These are phyloP conservation scores for Globisporangium nunn DNA, from an alignment of 352 stramenopile species.

Conservation along the genomic window DNA sequence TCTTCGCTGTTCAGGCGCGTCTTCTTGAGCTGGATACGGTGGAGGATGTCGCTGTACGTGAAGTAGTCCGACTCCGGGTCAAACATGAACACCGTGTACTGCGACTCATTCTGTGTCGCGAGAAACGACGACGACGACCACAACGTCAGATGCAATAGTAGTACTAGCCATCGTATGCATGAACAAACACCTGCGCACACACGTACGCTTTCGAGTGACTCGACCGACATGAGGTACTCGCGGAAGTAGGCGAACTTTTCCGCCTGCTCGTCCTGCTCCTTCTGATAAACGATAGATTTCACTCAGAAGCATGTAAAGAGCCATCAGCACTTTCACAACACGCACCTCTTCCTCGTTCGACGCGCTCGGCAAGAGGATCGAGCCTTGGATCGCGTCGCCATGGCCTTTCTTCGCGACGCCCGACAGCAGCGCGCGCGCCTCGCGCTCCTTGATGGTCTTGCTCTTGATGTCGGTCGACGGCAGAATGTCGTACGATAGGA, in stretches of 20 bases:
- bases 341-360: slow-evolving; percentile 46
- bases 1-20: slow-evolving; percentile 74
- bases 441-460: slow-evolving; percentile 60
- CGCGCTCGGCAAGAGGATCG: slow-evolving; percentile 61
- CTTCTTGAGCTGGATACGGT: slow-evolving; percentile 77
- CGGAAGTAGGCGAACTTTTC: slow-evolving; percentile 83
- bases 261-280: slow-evolving; percentile 40
- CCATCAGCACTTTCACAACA: too few relatives aligned
- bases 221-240: slow-evolving; percentile 72
- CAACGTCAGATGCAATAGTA: background rate
- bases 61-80: slow-evolving; percentile 68
- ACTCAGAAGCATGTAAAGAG: too few relatives aligned
- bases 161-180: too few relatives aligned
- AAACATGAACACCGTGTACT: slow-evolving; percentile 76
- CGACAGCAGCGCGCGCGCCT: slow-evolving; percentile 64
- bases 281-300: slow-evolving; percentile 2
- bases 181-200: background rate
- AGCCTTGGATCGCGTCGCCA: slow-evolving; percentile 63
- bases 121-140: background rate
- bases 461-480: slow-evolving; percentile 75
- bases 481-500: slow-evolving; percentile 82
- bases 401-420: slow-evolving; percentile 66
- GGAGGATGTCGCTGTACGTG: slow-evolving; percentile 69
- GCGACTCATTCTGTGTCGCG: slow-evolving; percentile 33
- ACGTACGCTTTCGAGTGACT: slow-evolving; percentile 65